Evolutionary conservation across 164 flowering plant genomes (phyloP).

Genomic region (Magnolia officinalis): DNA sequence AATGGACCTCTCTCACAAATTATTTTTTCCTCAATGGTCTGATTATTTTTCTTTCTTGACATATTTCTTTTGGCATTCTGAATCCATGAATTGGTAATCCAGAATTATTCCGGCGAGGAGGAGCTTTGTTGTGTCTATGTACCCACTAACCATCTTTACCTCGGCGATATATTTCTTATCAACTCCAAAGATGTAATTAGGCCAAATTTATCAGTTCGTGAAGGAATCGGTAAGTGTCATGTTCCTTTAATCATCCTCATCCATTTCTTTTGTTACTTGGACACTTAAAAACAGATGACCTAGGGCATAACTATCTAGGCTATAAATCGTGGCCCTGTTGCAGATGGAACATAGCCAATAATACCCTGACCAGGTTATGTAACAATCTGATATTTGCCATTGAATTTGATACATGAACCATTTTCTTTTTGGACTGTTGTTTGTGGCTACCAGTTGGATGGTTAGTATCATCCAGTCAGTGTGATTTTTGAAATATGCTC

Average conservation of each 20-base stretch:
- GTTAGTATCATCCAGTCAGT: no score
- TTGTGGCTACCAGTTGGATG: no score
- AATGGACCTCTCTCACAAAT: no score
- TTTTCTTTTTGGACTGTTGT: no score
- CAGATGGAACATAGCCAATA: no score
- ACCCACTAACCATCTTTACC: constrained; percentile 80
- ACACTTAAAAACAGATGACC: background rate
- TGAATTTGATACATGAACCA: no score
- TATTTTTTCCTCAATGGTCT: background rate
- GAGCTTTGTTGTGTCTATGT: constrained; percentile 75
- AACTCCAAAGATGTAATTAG: constrained; percentile 66
- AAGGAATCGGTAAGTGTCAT: constrained; percentile 63
- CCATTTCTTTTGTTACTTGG: background rate
- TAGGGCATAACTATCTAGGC: no score
- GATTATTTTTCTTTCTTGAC: background rate
- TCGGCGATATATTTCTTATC: constrained; percentile 67
- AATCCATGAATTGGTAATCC: constrained; percentile 9
- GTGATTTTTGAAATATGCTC: no score
- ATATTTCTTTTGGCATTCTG: background rate
- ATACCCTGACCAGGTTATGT: no score
- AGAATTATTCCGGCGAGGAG: constrained; percentile 65
- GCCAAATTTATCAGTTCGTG: constrained; percentile 70
- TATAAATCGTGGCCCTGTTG: no score
- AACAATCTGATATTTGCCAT: no score
- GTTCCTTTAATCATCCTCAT: background rate